A percentile compares a stretch with the other conserved stretches of the same genome.
phyloP scores from a whole-genome alignment of 371 early-diverging fungal genomes.

The Ordospora colligata region DNA sequence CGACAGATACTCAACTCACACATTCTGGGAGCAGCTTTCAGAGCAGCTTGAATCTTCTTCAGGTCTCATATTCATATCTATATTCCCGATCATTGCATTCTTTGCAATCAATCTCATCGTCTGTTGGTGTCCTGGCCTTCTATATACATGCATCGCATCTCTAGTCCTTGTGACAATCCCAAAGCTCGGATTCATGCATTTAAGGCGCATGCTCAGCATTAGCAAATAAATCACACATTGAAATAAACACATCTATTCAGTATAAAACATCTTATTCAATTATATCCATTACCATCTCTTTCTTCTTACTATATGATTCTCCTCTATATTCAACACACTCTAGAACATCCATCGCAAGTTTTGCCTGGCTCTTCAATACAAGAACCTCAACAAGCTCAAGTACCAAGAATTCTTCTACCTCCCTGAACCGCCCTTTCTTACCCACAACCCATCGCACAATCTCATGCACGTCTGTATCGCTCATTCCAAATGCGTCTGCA shows the following conservation, averaged over 20 bases:
- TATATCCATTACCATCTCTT: conserved; percentile 30
- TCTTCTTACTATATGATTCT: conserved; percentile 44
- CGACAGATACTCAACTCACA: conserved; percentile 44
- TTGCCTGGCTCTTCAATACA: not conserved
- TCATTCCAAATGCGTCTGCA: not conserved
- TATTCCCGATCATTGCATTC: conserved; percentile 59
- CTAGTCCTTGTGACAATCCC: conserved; percentile 58
- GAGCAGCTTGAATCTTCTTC: conserved; percentile 55
- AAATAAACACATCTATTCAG: not conserved
- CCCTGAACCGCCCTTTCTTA: conserved; percentile 21
- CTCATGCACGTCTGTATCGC: conserved; percentile 1
- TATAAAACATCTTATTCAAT: not conserved
- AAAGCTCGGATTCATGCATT: conserved; percentile 60
- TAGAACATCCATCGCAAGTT: conserved; percentile 26
- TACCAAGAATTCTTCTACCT: conserved; percentile 47
- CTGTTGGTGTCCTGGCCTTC: conserved; percentile 48
- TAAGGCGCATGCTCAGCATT: conserved; percentile 50
- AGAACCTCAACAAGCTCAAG: conserved; percentile 52
- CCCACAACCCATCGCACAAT: not conserved
- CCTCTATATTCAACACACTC: conserved; percentile 41
- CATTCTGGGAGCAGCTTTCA: conserved; percentile 62
- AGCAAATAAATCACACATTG: conserved; percentile 32
- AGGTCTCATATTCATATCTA: conserved; percentile 55
- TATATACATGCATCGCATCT: conserved; percentile 46
- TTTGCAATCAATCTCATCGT: conserved; percentile 49